Evolutionary conservation across 352 stramenopile species (phyloP).

Genomic region (Discostella stelligera): DNA sequence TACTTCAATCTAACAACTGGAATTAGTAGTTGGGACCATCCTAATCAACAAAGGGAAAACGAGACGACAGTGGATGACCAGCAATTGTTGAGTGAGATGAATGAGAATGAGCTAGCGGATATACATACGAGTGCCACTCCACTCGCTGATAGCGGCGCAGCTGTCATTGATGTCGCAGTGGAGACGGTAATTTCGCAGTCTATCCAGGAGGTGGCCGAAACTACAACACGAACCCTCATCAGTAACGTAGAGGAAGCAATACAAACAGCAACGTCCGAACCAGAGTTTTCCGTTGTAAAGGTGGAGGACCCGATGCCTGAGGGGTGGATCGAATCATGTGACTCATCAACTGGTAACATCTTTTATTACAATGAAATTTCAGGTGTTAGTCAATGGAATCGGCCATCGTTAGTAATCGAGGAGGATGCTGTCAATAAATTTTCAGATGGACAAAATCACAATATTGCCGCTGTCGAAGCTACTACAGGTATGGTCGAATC

Average conservation of each 20-base stretch:
- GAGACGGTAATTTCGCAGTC: not conserved
- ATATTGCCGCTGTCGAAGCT: not conserved
- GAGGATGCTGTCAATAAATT: slow-evolving; percentile 5
- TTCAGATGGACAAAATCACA: not conserved
- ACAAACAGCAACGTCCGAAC: not conserved
- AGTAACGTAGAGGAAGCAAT: slow-evolving; percentile 3
- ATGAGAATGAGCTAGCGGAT: not conserved
- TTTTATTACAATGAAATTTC: slow-evolving; percentile 72
- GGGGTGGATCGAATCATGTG: slow-evolving; percentile 54
- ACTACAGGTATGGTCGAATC: not conserved
- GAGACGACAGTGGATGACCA: not conserved
- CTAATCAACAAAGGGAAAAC: slow-evolving; percentile 1
- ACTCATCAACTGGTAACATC: slow-evolving; percentile 45
- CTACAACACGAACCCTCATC: not conserved
- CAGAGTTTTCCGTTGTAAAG: not conserved
- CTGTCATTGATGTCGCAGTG: not conserved
- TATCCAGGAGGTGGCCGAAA: slow-evolving; percentile 5
- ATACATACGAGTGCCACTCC: not conserved
- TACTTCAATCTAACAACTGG: slow-evolving; percentile 54
- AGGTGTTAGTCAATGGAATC: slow-evolving; percentile 56
- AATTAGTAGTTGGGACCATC: slow-evolving; percentile 58
- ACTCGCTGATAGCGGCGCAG: slow-evolving; percentile 12
- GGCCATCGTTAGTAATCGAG: not conserved
- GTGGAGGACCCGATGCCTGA: slow-evolving; percentile 21
- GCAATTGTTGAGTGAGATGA: not conserved